Base-by-base conservation (phyloP, 2,329 filamentous ascomycete genomes). In the Didymella glomerata region DNA sequence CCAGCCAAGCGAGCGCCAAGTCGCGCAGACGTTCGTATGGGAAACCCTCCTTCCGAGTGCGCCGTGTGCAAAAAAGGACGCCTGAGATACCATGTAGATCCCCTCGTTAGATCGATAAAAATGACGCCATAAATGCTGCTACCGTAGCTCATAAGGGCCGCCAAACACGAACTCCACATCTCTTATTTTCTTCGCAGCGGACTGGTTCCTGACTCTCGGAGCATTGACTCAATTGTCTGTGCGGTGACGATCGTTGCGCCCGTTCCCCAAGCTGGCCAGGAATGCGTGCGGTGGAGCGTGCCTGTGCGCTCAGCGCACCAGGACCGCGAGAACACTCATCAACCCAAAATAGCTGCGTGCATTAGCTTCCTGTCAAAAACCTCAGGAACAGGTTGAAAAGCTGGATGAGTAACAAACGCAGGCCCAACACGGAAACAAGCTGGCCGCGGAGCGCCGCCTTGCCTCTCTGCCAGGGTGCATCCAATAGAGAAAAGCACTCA, bases 311-410 rank as follows among this genome's bases (percentile, higher is more conserved):
- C 72, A 77, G 60, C 66, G 64, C 66, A 69, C 70, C 34, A 76
- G 57, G 51, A 68, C 76, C 54, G 78, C 77, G 62, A 81, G 74
- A 46, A 80, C 59, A 62, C 70, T 70, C 75, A 78, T 78, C 42
- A 76, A 48, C 60, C 72, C 74, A 58, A 78, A 77, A 74, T 79
- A 79, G 63, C 77, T 79, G 67, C 63, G 61, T 68, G 69, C 67
- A 67, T 77, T 74, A 76, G 73, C 68, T 62, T 63, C 47, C 45
- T 49, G 42, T 62, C 61, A 57, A 34, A 54, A 44, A 53, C 50
- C 53, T 63, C 63, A 67, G 51, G 48, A 64, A 65, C 59, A 59
- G 30, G n/a, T 22, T 18, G 18, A 50, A 40, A 32, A 32, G 32
- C 54, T 47, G 32, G 18, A 24, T 28, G 9, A 20, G 20, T 24